These are phyloP conservation scores for Exophiala alcalophila DNA, from an alignment of 2,329 filamentous ascomycete genomes.

Conservation along the genomic window DNA sequence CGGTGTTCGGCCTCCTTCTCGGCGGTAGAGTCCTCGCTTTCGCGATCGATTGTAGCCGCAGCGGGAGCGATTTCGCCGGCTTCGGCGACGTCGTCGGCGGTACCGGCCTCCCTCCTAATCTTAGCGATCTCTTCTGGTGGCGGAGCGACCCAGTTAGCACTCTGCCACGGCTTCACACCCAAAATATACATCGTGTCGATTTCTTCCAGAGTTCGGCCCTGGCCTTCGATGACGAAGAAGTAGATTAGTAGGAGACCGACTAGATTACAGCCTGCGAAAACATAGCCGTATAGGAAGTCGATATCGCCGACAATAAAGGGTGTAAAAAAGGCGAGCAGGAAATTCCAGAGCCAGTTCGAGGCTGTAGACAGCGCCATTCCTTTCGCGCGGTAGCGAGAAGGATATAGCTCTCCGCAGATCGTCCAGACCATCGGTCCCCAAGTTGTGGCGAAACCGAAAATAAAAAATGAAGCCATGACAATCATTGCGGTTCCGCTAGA, in stretches of 20 bases:
- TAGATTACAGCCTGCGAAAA: slow-evolving; percentile 72
- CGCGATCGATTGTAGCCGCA: background rate
- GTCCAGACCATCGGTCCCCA: slow-evolving; percentile 67
- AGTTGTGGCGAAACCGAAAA: slow-evolving; percentile 74
- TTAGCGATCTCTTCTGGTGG: slow-evolving; percentile 28
- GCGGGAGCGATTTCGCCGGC: slow-evolving; percentile 20
- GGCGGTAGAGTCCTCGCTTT: slow-evolving; percentile 11
- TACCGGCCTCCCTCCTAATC: slow-evolving; percentile 28
- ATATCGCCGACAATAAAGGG: slow-evolving; percentile 73
- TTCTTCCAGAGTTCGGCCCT: slow-evolving; percentile 69
- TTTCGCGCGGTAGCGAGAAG: slow-evolving; percentile 40
- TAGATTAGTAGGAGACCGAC: slow-evolving; percentile 65
- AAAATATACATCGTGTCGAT: slow-evolving; percentile 76
- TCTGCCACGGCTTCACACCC: slow-evolving; percentile 56
- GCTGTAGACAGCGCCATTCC: slow-evolving; percentile 46
- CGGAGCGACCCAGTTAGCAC: slow-evolving; percentile 21
- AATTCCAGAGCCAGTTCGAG: slow-evolving; percentile 77
- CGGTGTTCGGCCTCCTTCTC: slow-evolving; percentile 17
- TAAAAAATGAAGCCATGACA: slow-evolving; percentile 70
- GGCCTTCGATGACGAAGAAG: slow-evolving; percentile 72
- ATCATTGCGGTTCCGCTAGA: slow-evolving; percentile 66
- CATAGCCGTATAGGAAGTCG: slow-evolving; percentile 72
- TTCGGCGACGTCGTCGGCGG: slow-evolving; percentile 19
- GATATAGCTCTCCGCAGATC: slow-evolving; percentile 46
- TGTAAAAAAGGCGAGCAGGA: slow-evolving; percentile 74